A percentile compares a stretch with the other conserved stretches of the same genome.
Evolutionary conservation across 768 basidiomycete species (phyloP).

Genomic region (Russula foetens): DNA sequence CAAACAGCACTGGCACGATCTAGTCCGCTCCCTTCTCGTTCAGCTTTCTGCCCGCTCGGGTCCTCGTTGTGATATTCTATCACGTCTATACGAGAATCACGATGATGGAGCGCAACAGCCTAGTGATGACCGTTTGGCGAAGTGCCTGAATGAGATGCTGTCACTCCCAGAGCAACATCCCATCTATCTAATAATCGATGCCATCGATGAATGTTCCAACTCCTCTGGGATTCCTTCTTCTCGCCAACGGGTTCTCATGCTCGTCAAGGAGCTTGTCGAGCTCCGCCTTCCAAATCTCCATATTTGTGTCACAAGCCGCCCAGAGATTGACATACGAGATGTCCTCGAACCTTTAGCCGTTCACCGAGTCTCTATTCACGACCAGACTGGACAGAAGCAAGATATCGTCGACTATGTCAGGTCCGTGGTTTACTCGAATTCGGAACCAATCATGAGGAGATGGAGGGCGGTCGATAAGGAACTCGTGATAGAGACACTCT

Average conservation of each 20-base stretch:
- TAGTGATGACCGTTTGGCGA: background rate
- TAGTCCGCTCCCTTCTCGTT: background rate
- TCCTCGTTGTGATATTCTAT: background rate
- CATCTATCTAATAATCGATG: background rate
- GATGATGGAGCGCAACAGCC: background rate
- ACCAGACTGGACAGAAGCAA: background rate
- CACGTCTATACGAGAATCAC: background rate
- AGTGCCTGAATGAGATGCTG: conserved; percentile 3
- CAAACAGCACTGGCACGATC: background rate
- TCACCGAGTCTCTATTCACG: background rate
- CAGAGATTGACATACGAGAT: background rate
- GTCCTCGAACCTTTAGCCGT: background rate
- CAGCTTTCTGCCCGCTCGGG: background rate
- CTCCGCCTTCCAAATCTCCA: background rate
- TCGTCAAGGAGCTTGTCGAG: background rate
- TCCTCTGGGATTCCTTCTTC: background rate
- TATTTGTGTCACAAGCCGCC: background rate
- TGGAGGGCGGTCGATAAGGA: background rate
- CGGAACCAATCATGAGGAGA: background rate
- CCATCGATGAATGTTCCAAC: background rate
- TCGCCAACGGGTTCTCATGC: background rate
- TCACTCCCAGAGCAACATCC: background rate
- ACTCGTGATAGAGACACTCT: background rate
- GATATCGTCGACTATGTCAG: background rate
- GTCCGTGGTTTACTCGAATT: background rate